Conservation (phyloP, 2,329 filamentous ascomycete species). For the Cadophora sp. region DNA sequence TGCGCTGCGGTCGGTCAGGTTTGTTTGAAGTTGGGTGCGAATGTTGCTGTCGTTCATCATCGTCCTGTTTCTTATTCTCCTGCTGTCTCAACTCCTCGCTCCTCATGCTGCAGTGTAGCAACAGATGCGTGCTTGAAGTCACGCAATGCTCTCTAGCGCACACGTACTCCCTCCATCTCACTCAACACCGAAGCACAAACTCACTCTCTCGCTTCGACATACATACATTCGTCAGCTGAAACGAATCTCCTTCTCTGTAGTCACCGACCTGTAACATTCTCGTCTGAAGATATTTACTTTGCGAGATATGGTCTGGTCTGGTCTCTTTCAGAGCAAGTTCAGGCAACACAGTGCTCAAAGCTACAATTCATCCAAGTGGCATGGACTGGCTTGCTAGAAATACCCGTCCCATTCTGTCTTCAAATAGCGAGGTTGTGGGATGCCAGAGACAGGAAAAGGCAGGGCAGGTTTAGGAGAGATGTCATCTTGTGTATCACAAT, state of each 20-base stretch:
- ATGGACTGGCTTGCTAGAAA: background rate
- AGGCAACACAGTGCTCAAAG: background rate
- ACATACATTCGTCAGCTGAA: constrained; percentile 1
- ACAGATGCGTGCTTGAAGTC: background rate
- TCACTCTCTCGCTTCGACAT: background rate
- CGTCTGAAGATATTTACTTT: background rate
- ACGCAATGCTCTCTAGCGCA: background rate
- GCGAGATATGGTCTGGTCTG: background rate
- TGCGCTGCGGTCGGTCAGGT: background rate
- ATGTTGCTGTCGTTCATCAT: background rate
- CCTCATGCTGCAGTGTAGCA: background rate
- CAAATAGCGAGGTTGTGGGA: background rate
- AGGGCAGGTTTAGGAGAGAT: background rate
- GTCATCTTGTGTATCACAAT: background rate
- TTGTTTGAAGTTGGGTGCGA: background rate
- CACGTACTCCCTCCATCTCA: background rate
- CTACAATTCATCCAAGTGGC: background rate
- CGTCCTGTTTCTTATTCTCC: background rate
- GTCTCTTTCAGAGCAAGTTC: background rate
- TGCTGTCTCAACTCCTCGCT: background rate
- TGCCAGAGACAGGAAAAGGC: background rate
- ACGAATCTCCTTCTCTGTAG: background rate
- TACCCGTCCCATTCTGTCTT: background rate
- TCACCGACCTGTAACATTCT: background rate
- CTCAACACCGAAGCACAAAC: background rate